These are phyloP conservation scores for Alternaria longipes DNA, from an alignment of 2,329 filamentous ascomycete species.

Conservation along the genomic window DNA sequence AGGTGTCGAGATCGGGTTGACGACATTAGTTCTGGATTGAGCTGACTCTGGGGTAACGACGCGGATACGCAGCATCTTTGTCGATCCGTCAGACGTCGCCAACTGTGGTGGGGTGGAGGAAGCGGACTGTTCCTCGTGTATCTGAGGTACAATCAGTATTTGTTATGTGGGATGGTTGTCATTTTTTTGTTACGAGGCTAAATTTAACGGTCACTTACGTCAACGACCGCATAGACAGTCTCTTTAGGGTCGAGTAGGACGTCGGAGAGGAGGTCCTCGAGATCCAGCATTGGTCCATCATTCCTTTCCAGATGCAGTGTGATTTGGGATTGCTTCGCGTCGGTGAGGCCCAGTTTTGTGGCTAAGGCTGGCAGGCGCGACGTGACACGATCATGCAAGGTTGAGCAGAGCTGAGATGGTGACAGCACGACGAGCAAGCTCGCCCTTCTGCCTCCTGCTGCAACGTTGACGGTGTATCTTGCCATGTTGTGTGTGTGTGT, in stretches of 20 bases:
- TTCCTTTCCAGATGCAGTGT: neutral
- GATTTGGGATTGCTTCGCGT: neutral
- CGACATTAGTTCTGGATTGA: too few relatives aligned
- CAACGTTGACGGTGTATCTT: neutral
- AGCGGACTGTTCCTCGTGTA: too few relatives aligned
- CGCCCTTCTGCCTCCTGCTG: neutral
- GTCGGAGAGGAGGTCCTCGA: neutral
- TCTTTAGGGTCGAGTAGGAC: neutral
- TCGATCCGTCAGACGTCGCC: too few relatives aligned
- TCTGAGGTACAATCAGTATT: neutral
- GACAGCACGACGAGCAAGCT: neutral
- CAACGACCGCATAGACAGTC: neutral
- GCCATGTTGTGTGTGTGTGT: neutral
- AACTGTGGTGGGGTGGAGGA: too few relatives aligned
- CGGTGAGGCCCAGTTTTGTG: neutral
- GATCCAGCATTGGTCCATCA: neutral
- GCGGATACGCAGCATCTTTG: too few relatives aligned
- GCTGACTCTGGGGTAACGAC: too few relatives aligned
- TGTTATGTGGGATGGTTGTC: neutral
- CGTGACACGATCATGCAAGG: neutral
- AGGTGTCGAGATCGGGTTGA: too few relatives aligned
- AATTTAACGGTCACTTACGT: neutral
- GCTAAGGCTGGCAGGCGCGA: neutral
- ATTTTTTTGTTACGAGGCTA: neutral
- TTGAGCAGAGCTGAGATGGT: neutral